A percentile compares a stretch with the other conserved stretches of the same genome.
These are phyloP conservation scores for Fomitiporia mediterranea DNA, from an alignment of 1,284 basidiomycete species.

Conservation along the genomic window DNA sequence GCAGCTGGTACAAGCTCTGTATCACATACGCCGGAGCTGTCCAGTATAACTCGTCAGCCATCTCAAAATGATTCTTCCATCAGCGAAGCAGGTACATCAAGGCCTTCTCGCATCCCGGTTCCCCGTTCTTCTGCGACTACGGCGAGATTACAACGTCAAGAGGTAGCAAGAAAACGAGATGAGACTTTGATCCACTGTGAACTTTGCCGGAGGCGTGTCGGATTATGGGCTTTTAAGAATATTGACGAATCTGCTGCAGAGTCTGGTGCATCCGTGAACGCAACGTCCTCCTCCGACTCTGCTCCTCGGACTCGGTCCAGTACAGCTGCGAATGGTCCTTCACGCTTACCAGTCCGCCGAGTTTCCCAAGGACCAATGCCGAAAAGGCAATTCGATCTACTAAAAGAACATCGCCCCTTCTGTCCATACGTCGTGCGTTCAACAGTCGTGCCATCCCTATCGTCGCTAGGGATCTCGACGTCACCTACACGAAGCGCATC, in stretches of 20 bases:
- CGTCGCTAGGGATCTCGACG: constrained; percentile 30
- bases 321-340: neutral
- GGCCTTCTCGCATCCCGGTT: constrained; percentile 13
- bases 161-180: constrained; percentile 33
- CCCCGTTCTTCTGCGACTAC: constrained; percentile 10
- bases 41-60: constrained; percentile 5
- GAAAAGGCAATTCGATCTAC: constrained; percentile 60
- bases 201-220: constrained; percentile 70
- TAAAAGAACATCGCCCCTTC: constrained; percentile 76
- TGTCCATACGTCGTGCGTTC: constrained; percentile 76
- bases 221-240: constrained; percentile 64
- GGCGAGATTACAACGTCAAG: constrained; percentile 6
- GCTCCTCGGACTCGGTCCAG: neutral
- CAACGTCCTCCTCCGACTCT: constrained; percentile 19
- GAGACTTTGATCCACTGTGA: constrained; percentile 55
- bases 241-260: constrained; percentile 10
- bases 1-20: constrained; percentile 40
- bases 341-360: constrained; percentile 15
- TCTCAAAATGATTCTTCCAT: constrained; percentile 6
- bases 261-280: neutral
- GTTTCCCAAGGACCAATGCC: constrained; percentile 25
- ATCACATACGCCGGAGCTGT: constrained; percentile 26
- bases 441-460: constrained; percentile 55
- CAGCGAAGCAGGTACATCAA: constrained; percentile 5
- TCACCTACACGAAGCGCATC: neutral